Conservation (phyloP, 495 filamentous ascomycete species). For the Daldinia childiae region DNA sequence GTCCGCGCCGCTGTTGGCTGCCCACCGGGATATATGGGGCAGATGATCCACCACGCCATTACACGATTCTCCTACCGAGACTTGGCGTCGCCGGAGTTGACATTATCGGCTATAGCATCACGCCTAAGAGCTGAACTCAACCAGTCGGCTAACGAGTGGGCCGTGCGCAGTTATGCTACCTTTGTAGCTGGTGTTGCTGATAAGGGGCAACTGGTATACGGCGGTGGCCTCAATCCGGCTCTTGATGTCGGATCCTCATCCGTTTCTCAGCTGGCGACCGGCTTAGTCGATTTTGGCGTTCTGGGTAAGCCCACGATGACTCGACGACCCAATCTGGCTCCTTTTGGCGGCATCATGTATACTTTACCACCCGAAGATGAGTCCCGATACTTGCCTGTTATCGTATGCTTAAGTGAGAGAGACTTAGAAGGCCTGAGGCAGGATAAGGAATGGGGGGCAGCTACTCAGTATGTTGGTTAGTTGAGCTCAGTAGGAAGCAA, state of each 20-base stretch:
- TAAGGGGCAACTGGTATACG: conserved; percentile 50
- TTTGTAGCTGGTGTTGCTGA: conserved; percentile 50
- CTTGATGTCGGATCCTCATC: neutral
- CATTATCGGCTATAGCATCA: conserved; percentile 21
- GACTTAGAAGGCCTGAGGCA: neutral
- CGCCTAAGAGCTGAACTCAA: conserved; percentile 30
- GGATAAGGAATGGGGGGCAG: neutral
- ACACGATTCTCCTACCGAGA: neutral
- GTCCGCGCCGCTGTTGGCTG: neutral
- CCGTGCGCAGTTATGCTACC: conserved; percentile 54
- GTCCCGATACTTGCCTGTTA: neutral
- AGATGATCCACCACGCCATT: neutral
- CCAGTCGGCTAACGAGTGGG: conserved; percentile 40
- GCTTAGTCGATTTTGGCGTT: neutral
- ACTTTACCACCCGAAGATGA: neutral
- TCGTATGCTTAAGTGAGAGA: neutral
- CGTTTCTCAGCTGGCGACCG: neutral
- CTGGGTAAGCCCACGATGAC: neutral
- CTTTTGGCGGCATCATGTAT: neutral
- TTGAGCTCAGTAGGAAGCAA: neutral
- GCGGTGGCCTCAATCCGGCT: conserved; percentile 24
- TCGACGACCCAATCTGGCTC: neutral
- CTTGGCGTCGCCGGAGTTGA: conserved; percentile 16
- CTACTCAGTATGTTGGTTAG: neutral
- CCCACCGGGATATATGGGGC: neutral